Conservation (phyloP, 1,139 yeast genomes). For the Hanseniaspora sp. region DNA sequence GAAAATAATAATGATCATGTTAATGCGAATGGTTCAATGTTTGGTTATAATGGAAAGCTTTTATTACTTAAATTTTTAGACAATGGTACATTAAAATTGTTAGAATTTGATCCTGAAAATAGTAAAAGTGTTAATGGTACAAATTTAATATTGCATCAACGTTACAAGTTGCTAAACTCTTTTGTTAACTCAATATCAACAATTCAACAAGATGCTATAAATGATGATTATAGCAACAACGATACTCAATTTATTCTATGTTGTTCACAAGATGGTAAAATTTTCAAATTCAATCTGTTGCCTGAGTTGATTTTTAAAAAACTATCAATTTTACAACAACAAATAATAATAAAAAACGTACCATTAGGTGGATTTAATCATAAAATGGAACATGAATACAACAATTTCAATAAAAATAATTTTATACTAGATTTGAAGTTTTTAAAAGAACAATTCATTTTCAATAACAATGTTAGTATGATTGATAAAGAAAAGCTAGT, state of each 20-base stretch:
- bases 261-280: slow-evolving; percentile 66
- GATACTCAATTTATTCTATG: slow-evolving; percentile 36
- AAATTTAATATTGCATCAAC: slow-evolving; percentile 51
- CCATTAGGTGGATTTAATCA: slow-evolving; percentile 80
- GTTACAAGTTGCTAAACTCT: slow-evolving; percentile 52
- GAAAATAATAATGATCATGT: slow-evolving; percentile 4
- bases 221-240: slow-evolving; percentile 10
- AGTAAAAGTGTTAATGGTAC: slow-evolving; percentile 14
- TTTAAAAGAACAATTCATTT: slow-evolving; percentile 14
- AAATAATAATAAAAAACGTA: slow-evolving; percentile 50
- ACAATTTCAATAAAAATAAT: slow-evolving; percentile 26
- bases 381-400: slow-evolving; percentile 50
- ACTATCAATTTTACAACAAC: slow-evolving; percentile 78
- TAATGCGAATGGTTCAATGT: slow-evolving; percentile 6
- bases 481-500: slow-evolving; percentile 12
- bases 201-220: slow-evolving; percentile 4
- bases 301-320: slow-evolving; percentile 67
- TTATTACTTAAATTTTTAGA: slow-evolving; percentile 11
- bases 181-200: slow-evolving; percentile 35
- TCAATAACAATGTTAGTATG: slow-evolving; percentile 12
- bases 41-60: slow-evolving; percentile 15
- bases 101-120: slow-evolving; percentile 15
- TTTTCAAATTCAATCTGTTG: slow-evolving; percentile 65
- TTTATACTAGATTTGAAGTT: slow-evolving; percentile 17
- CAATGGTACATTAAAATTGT: slow-evolving; percentile 12